phyloP scores from a whole-genome alignment of 768 basidiomycete species.

The Pleurotus eryngii region DNA sequence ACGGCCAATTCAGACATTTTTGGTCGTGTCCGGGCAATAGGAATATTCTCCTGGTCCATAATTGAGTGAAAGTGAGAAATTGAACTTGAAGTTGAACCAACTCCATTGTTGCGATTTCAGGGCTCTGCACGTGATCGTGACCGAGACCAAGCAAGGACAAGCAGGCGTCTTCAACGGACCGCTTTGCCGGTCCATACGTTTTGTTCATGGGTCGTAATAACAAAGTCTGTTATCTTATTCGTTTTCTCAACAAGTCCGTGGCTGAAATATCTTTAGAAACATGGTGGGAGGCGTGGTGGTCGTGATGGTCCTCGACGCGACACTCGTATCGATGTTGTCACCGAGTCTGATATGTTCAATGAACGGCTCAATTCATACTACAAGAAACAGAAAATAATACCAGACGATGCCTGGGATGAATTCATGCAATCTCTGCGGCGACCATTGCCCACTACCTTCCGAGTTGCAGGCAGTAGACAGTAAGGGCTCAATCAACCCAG shows the following conservation, averaged over 20 bases:
- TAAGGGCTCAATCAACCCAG: no score
- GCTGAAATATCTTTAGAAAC: background rate
- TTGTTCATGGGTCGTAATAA: constrained; percentile 2
- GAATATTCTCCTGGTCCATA: constrained; percentile 7
- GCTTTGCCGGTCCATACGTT: no score
- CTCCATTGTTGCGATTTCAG: background rate
- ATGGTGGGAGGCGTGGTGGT: background rate
- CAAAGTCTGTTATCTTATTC: background rate
- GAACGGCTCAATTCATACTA: constrained; percentile 68
- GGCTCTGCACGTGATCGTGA: constrained; percentile 1
- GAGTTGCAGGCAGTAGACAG: constrained; percentile 87
- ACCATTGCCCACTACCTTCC: constrained; percentile 90
- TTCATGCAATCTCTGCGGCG: constrained; percentile 64
- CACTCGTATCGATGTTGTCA: constrained; percentile 46
- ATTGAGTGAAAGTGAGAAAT: background rate
- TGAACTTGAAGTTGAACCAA: background rate
- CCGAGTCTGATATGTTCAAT: constrained; percentile 67
- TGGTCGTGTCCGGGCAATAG: background rate
- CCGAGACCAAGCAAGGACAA: background rate
- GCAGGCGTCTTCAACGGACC: no score
- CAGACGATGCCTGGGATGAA: constrained; percentile 74
- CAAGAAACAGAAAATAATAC: constrained; percentile 70
- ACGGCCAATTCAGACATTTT: background rate
- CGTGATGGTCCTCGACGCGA: constrained; percentile 14
- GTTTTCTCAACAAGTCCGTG: background rate